A percentile compares a stretch with the other conserved stretches of the same genome.
Evolutionary conservation across 2,329 filamentous ascomycete species (phyloP).

Genomic region (Coleophoma cylindrospora): DNA sequence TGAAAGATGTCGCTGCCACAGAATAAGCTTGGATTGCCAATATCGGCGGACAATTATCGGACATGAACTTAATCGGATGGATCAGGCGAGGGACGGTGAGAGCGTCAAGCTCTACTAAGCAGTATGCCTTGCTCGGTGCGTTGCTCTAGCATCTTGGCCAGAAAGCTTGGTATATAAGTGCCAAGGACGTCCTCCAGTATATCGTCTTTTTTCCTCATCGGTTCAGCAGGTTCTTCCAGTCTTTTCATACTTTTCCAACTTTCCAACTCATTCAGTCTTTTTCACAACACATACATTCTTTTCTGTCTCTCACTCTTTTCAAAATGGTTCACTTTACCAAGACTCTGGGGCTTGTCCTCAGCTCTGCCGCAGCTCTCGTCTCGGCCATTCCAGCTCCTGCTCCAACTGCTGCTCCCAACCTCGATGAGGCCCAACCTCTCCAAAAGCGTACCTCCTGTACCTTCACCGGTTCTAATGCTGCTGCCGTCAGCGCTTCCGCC

Average conservation of each 20-base stretch:
- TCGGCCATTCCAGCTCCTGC: conserved; percentile 11
- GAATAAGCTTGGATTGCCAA: not conserved
- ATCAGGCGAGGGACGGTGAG: too few species aligned
- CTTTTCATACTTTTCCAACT: conserved; percentile 5
- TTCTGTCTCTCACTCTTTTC: conserved; percentile 3
- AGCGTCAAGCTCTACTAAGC: not conserved
- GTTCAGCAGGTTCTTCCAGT: conserved; percentile 1
- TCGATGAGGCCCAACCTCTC: conserved; percentile 4
- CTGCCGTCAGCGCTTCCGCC: conserved; percentile 42
- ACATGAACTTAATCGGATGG: not conserved
- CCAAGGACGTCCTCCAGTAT: not conserved
- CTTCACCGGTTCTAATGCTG: conserved; percentile 39
- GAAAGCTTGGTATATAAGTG: not conserved
- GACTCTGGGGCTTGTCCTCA: conserved; percentile 15
- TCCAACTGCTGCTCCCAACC: conserved; percentile 19
- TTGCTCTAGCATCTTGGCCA: not conserved
- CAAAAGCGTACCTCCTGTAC: conserved; percentile 38
- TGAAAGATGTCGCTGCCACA: not conserved
- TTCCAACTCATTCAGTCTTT: conserved; percentile 4
- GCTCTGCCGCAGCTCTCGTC: conserved; percentile 12
- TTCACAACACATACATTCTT: conserved; percentile 3
- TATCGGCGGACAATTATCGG: not conserved
- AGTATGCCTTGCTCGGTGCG: not conserved
- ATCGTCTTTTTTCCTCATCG: conserved; percentile 4
- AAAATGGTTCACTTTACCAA: conserved; percentile 17